Evolutionary conservation across 495 filamentous ascomycete genomes (phyloP), one percentile per base, ranked within the genome.

Genomic region (Talaromyces stipitatus): DNA sequence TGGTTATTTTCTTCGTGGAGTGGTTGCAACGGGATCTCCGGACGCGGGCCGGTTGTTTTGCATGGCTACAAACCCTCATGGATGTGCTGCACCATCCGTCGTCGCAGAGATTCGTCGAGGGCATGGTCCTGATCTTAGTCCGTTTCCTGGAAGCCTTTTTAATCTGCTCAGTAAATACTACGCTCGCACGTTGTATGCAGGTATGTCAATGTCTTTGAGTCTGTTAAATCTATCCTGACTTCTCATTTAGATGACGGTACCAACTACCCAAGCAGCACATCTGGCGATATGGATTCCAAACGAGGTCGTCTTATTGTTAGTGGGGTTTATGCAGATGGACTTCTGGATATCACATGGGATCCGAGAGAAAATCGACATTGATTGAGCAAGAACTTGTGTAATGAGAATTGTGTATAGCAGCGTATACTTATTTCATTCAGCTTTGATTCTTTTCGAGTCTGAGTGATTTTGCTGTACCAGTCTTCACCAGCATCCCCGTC

Each of bases 141-240:
- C 54, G 23, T 55, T 55, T 32, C 54, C 54, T 43, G 54, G 54
- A 30, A 55, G 54, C 27, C 54, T 55, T 8, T 55, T 55, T 36
- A 55, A 46, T 26, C 26, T 55, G 23, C 14, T 30, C 18, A 55
- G 22, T 5, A 46, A 30, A 46, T 55, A 55, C 36, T 55, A 45
- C 33, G 54, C 54, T 20, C 33, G 33, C 7, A 55, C 54, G 18
- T 26, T 55, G 7, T 55, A 55, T 9, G 54, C 54, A 0, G 54
- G 54, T 55, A 46, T 1, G 54, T 55, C 10, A 45, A 20, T 18
- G 33, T 6, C 20, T 8, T 36, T 28, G 3, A 10, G 4, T 46
- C 4, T 46, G 2, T 43, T 16, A 4, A 2, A 14, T 20, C 2
- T 46, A 18, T 28, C 11, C 11, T 43, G 24, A 43, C 24, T 43